Percentiles rank a stretch among this genome's conserved stretches.
phyloP scores from a whole-genome alignment of 2,329 filamentous ascomycete genomes.

The Magnaporthiopsis incrustans region DNA sequence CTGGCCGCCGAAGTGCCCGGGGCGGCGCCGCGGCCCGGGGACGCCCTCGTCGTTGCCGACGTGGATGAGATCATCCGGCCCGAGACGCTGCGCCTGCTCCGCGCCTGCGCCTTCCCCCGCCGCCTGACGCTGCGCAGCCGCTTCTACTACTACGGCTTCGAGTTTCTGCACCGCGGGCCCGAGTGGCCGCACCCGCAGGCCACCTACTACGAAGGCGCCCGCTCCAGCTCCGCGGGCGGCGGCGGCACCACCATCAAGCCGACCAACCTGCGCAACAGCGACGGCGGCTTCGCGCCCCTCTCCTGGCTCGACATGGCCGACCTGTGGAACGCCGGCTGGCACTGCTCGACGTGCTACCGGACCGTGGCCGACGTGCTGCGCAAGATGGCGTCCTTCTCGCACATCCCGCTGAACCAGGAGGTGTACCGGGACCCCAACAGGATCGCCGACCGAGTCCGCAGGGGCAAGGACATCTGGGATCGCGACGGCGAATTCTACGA shows the following conservation, averaged over 20 bases:
- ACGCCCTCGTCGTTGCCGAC: slow-evolving; percentile 52
- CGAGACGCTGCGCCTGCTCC: slow-evolving; percentile 37
- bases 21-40: slow-evolving; percentile 33
- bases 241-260: slow-evolving; percentile 39
- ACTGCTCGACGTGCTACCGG: slow-evolving; percentile 54
- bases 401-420: slow-evolving; percentile 42
- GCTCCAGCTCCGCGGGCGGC: not conserved
- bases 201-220: slow-evolving; percentile 40
- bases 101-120: slow-evolving; percentile 42
- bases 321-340: slow-evolving; percentile 47
- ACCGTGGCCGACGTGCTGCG: slow-evolving; percentile 46
- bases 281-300: slow-evolving; percentile 29
- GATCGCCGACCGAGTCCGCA: slow-evolving; percentile 42
- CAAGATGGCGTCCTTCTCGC: slow-evolving; percentile 50
- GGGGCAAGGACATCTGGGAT: slow-evolving; percentile 48
- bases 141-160: slow-evolving; percentile 52
- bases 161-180: slow-evolving; percentile 36
- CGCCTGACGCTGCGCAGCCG: slow-evolving; percentile 42
- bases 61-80: slow-evolving; percentile 53
- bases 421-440: slow-evolving; percentile 36
- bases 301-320: slow-evolving; percentile 34
- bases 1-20: slow-evolving; percentile 28
- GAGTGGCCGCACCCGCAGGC: slow-evolving; percentile 54
- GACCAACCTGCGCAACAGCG: slow-evolving; percentile 42
- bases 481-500: slow-evolving; percentile 38